Evolutionary conservation across 768 basidiomycete genomes (phyloP), one percentile per base, ranked within the genome.

Genomic region (Pilatotrama ljubarskyi): DNA sequence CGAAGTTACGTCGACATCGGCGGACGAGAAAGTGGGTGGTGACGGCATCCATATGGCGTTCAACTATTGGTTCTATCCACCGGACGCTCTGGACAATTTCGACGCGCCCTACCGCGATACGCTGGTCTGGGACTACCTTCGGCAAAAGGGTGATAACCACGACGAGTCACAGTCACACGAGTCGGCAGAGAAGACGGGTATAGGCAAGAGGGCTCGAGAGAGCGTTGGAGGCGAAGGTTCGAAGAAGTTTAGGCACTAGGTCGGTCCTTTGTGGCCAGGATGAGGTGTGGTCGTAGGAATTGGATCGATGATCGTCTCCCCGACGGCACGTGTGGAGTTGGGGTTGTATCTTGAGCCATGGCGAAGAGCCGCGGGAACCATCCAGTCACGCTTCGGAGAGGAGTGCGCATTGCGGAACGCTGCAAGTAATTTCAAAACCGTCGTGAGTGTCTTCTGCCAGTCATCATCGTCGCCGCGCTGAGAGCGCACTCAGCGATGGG

Each of bases 51-150:
- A 71, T 51, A 72, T 72, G 71, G 71, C 71, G 32, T 69, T 72
- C 61, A 72, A 72, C 62, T 72, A 71, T 51, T 72, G 71, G 71
- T 72, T 72, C 63, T 72, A 72, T 52, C 71, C 71, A 8, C 71
- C 71, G 20, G 66, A 68, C 47, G 62, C 63, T n/a, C 61, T 68
- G 17, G 67, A 67, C 2, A 58, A 25, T 40, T 72, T 66, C 52
- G 68, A 68, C 15, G 51, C 63, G 40, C 71, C 71, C 37, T 72
- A 70, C 44, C 59, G 57, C 42, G 71, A 72, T 50, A 54, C 61
- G 35, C 43, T 68, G 3, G 68, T 70, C 2, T 72, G 71, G 71
- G 66, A 63, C 5, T 65, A 68, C 51, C 58, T 72, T 15, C 60
- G 64, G 6, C 22, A 41, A 20, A 60, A 64, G 46, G 52, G 46